These are phyloP conservation scores for Byssothecium circinans DNA, from an alignment of 2,329 filamentous ascomycete species.

Conservation along the genomic window DNA sequence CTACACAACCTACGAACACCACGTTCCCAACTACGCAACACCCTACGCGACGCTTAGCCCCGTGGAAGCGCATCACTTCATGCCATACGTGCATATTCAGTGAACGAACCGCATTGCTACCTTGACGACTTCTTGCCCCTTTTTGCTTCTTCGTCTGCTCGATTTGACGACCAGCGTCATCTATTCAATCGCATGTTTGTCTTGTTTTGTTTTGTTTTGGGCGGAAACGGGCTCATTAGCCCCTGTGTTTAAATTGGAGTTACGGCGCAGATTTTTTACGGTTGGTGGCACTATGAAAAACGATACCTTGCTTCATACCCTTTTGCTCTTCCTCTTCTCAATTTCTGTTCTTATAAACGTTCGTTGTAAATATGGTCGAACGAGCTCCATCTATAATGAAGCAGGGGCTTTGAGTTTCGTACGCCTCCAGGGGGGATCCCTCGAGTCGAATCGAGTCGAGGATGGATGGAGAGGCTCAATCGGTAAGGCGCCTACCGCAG, in stretches of 20 bases:
- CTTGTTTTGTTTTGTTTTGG: no score
- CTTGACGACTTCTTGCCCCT: not conserved
- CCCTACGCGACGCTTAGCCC: constrained; percentile 41
- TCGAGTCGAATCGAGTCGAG: no score
- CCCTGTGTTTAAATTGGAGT: not conserved
- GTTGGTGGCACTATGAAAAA: not conserved
- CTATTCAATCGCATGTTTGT: no score
- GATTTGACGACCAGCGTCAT: no score
- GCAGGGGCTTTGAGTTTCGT: no score
- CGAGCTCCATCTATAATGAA: no score
- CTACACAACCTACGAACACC: constrained; percentile 39
- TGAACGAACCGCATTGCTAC: constrained; percentile 8
- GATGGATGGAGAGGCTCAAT: no score
- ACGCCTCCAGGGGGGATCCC: no score
- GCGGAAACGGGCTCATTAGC: no score
- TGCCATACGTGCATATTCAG: constrained; percentile 36
- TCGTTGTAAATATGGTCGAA: not conserved
- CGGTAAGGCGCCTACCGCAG: no score
- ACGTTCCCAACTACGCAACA: constrained; percentile 32
- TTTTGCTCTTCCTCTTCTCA: not conserved
- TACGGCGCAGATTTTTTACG: not conserved
- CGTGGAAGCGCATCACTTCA: constrained; percentile 33
- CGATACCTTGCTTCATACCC: not conserved
- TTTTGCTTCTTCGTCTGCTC: not conserved
- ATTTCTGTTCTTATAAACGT: not conserved